phyloP scores from a whole-genome alignment of 257 asterid species.

The Primulina huaijiensis region DNA sequence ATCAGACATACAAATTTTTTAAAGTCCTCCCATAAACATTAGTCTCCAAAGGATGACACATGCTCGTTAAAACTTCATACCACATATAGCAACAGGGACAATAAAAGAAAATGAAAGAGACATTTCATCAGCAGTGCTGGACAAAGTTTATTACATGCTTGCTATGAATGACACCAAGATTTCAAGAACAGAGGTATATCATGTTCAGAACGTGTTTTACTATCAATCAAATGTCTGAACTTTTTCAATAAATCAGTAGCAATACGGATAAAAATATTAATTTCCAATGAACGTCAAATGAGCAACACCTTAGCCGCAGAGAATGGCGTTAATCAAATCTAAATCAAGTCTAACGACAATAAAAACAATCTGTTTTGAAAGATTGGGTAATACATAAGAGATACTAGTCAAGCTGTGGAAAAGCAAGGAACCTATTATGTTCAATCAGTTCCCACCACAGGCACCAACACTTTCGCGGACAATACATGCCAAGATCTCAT shows the following conservation, averaged over 20 bases:
- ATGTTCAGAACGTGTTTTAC: not conserved
- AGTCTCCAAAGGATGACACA: not conserved
- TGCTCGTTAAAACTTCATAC: not conserved
- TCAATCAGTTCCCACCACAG: not conserved
- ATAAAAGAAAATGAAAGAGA: too few relatives aligned
- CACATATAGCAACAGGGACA: not conserved
- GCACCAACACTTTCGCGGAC: not conserved
- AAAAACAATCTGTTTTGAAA: too few relatives aligned
- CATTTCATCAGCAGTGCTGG: not conserved
- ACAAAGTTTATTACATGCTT: not conserved
- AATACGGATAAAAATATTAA: too few relatives aligned
- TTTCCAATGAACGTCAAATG: not conserved
- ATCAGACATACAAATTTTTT: not conserved
- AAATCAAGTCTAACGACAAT: not conserved
- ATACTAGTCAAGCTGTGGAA: not conserved
- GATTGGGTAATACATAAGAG: not conserved
- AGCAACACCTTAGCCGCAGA: not conserved
- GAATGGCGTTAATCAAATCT: not conserved
- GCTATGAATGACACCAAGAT: not conserved
- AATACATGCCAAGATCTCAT: not conserved
- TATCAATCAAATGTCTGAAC: not conserved
- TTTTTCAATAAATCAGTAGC: too few relatives aligned
- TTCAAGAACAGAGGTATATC: not conserved
- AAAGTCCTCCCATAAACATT: not conserved
- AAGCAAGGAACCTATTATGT: not conserved